A percentile compares a stretch with the other conserved stretches of the same genome.
These are phyloP conservation scores for Zygotorulaspora chibaensis DNA, from an alignment of 805 yeast species.

Conservation along the genomic window DNA sequence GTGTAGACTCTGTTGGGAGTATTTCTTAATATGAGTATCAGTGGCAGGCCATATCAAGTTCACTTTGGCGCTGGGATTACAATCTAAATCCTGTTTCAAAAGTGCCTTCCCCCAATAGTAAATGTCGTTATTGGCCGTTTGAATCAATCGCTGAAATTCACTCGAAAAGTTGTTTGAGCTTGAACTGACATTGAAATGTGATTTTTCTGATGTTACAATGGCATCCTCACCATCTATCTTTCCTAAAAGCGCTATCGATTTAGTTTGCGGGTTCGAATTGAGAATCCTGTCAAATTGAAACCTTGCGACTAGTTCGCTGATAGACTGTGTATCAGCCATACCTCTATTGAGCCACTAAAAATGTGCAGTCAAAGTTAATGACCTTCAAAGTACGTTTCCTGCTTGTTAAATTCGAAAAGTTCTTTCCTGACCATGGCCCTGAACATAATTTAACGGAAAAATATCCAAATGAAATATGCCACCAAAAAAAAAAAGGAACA, in stretches of 20 bases:
- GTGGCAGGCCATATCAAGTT: conserved; percentile 89
- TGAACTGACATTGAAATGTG: conserved; percentile 49
- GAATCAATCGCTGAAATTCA: conserved; percentile 27
- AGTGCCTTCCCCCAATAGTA: conserved; percentile 74
- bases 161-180: conserved; percentile 22
- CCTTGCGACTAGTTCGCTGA: conserved; percentile 28
- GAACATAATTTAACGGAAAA: too few relatives aligned
- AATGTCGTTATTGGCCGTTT: conserved; percentile 70
- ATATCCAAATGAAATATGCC: too few relatives aligned
- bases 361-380: too few relatives aligned
- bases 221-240: conserved; percentile 56
- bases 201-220: conserved; percentile 66
- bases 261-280: conserved; percentile 60
- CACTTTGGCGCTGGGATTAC: conserved; percentile 59
- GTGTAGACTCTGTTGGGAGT: conserved; percentile 54
- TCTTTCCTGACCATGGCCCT: too few relatives aligned
- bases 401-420: too few relatives aligned
- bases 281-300: conserved; percentile 49
- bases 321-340: neutral
- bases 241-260: conserved; percentile 66
- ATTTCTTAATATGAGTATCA: conserved; percentile 74
- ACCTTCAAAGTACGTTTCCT: too few relatives aligned
- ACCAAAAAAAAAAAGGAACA: too few relatives aligned
- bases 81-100: conserved; percentile 43
- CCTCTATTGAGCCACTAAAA: too few relatives aligned